Conservation (phyloP, 2,329 filamentous ascomycete genomes). For the Ophiocordyceps camponoti-saundersi region DNA sequence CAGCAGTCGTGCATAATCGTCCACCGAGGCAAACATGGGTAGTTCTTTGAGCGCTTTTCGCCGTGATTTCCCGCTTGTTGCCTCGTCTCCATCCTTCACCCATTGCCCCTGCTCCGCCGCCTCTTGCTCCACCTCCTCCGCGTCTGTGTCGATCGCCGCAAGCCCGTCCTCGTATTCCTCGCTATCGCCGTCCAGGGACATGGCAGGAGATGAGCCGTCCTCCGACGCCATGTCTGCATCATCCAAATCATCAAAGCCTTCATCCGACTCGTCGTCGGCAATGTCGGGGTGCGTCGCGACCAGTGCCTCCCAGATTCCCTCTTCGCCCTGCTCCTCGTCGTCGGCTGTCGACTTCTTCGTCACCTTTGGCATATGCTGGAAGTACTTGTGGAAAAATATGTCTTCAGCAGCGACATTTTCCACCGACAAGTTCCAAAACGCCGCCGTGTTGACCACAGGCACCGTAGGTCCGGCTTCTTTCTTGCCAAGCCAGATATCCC, state of each 20-base stretch:
- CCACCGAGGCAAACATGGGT: slow-evolving; percentile 81
- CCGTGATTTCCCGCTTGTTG: slow-evolving; percentile 29
- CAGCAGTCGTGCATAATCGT: slow-evolving; percentile 82
- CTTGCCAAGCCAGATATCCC: slow-evolving; percentile 38
- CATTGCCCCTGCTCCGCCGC: slow-evolving; percentile 46
- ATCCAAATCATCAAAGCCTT: slow-evolving; percentile 30
- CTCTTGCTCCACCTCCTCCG: slow-evolving; percentile 25
- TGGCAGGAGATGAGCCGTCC: slow-evolving; percentile 20
- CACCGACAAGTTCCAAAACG: slow-evolving; percentile 84
- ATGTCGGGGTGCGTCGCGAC: slow-evolving; percentile 61
- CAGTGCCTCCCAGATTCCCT: slow-evolving; percentile 84
- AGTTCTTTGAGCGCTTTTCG: slow-evolving; percentile 75
- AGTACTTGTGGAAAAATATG: slow-evolving; percentile 97
- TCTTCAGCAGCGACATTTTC: slow-evolving; percentile 81
- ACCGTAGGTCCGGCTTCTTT: slow-evolving; percentile 22
- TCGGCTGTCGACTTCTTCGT: slow-evolving; percentile 36
- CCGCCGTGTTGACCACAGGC: slow-evolving; percentile 57
- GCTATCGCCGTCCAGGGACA: slow-evolving; percentile 25
- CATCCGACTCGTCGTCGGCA: slow-evolving; percentile 31
- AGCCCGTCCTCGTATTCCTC: slow-evolving; percentile 26
- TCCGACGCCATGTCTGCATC: slow-evolving; percentile 32
- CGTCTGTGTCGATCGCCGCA: slow-evolving; percentile 14
- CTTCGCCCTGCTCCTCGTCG: slow-evolving; percentile 42
- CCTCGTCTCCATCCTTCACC: slow-evolving; percentile 6
- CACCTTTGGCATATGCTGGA: slow-evolving; percentile 54